Evolutionary conservation across 1,284 basidiomycete genomes (phyloP), one percentile per base, ranked within the genome.

Genomic region (Rhizopogon parksii): DNA sequence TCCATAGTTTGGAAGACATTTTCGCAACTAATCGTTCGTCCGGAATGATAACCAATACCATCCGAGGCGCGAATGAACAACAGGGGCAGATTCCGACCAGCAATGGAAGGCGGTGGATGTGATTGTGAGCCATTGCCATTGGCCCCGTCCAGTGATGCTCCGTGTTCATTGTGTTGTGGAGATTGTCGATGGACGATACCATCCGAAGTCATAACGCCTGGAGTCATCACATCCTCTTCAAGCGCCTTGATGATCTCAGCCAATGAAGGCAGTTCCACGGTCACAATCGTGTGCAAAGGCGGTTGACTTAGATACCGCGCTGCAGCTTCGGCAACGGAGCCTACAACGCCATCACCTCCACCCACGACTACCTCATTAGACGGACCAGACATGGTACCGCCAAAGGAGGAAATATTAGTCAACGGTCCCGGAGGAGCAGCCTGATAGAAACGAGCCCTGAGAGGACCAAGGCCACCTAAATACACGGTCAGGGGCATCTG

Each of bases 401-500:
- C 74, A 57, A 80, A 84, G 2, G 81, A 71, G 35, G 77, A 73
- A 43, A 86, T 72, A 47, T 72, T 75, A 25, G 82, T 83, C 48
- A 85, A 64, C 5, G 82, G 81, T 14, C 83, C 84, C 5, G 83
- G 76, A 38, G 80, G 72, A 15, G 80, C 73, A 1, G 85, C 76
- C 57, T 86, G 85, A 62, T 85, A 88, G 48, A 86, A 76, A 35
- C 85, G 82, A 53, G 82, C 73, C 24, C 74, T 75, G 37, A 95
- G 75, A 3, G 93, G 93, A 0, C 94, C 94, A 11, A 95, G 72
- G 54, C 87, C 88, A 21, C 94, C 94, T 4, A 95, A 77, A 71
- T 94, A 96, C 9, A 95, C 83, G 56, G 94, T 87, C 34, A 95
- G 75, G 2, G 90, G 80, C n/a, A 76, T 76, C 52, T 81, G 79